These are phyloP conservation scores for Colletotrichum sp. DNA, from an alignment of 2,329 filamentous ascomycete species.

Conservation along the genomic window DNA sequence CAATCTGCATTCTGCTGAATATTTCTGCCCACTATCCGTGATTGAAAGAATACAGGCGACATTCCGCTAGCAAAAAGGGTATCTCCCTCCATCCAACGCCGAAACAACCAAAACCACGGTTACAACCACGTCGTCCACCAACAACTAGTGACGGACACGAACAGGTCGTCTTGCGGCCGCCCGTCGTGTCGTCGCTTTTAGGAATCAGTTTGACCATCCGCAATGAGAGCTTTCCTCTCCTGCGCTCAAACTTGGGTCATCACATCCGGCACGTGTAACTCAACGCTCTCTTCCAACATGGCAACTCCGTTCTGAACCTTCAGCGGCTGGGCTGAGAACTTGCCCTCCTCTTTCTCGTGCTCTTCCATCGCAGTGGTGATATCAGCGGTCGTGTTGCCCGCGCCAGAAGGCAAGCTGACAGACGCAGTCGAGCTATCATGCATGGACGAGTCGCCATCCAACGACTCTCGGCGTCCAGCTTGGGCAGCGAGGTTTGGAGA, in stretches of 20 bases:
- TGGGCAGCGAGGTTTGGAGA: not conserved
- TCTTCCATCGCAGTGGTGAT: slow-evolving; percentile 29
- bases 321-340: slow-evolving; percentile 44
- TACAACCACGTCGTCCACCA: not conserved
- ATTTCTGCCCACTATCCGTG: not conserved
- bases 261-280: slow-evolving; percentile 49
- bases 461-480: not conserved
- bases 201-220: not conserved
- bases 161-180: not conserved
- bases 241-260: slow-evolving; percentile 34
- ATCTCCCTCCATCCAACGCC: slow-evolving; percentile 5
- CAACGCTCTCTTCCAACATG: slow-evolving; percentile 60
- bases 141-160: not conserved
- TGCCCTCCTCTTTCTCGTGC: slow-evolving; percentile 32
- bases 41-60: not conserved
- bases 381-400: not conserved
- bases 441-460: not conserved
- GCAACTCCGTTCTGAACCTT: slow-evolving; percentile 58
- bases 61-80: not conserved
- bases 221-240: not conserved
- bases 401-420: not conserved
- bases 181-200: not conserved
- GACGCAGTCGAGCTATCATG: not conserved
- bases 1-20: not conserved
- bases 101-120: not conserved